Evolutionary conservation across 108 stramenopile genomes (phyloP).

Genomic region (Nitzschia sp.): DNA sequence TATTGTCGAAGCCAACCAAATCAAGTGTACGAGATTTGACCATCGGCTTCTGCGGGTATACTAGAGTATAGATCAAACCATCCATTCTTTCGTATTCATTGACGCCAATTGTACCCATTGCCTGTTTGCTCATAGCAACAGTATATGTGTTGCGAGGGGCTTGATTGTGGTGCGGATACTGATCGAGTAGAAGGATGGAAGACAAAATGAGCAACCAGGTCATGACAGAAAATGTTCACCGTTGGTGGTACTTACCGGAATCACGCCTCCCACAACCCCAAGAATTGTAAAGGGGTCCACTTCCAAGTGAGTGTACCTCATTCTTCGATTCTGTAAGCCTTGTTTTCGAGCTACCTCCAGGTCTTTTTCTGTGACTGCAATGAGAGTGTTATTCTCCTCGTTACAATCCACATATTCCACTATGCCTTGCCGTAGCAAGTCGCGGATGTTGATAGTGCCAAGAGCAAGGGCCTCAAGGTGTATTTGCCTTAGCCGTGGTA

Average conservation of each 20-base stretch:
- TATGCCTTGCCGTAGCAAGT: conserved; percentile 88
- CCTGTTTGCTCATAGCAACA: conserved; percentile 99
- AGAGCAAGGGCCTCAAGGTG: conserved; percentile 83
- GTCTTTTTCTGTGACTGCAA: conserved; percentile 90
- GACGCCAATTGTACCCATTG: conserved; percentile 95
- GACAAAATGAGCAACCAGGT: not conserved
- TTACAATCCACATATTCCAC: conserved; percentile 99
- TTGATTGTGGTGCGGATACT: conserved; percentile 99
- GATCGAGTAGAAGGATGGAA: conserved; percentile 14
- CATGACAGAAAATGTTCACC: not conserved
- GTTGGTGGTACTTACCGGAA: conserved; percentile 61
- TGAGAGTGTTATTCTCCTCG: conserved; percentile 98
- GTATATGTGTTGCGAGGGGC: conserved; percentile 95
- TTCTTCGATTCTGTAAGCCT: conserved; percentile 45
- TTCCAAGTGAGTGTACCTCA: conserved; percentile 96
- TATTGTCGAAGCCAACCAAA: conserved; percentile 94
- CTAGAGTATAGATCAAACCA: conserved; percentile 92
- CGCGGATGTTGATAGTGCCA: conserved; percentile 70
- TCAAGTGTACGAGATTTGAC: conserved; percentile 95
- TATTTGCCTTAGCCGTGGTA: conserved; percentile 74
- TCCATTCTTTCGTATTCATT: conserved; percentile 98
- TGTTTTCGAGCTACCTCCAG: conserved; percentile 70
- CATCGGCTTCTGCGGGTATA: conserved; percentile 99
- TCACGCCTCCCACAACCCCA: conserved; percentile 96
- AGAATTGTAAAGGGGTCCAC: conserved; percentile 98